Evolutionary conservation across 148 eudicot genomes (phyloP), one percentile per base, ranked within the genome.

Genomic region (Hydrangea macrophylla): DNA sequence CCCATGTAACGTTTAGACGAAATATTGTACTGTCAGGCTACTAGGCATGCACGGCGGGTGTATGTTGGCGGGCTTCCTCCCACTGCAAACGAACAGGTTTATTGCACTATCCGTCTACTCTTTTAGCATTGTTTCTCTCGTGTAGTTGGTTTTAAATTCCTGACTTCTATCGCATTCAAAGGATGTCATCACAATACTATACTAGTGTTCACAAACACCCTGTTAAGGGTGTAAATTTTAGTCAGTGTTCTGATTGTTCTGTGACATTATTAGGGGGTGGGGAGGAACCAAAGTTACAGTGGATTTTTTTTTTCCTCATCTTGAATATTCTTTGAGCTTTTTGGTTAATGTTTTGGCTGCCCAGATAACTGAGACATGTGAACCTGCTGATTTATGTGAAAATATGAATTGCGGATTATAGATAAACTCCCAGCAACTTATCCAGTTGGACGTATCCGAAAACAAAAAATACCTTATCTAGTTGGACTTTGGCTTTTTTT

Each of bases 51-150:
- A 71, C 85, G 99, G 26, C 89, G 97, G 64, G 88, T 94, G 55
- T 94, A 94, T 87, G 99, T 94, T 79, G 99, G 99, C 73, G 99
- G 99, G 32, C 93, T 94, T 48, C 76, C 99, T 48, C 91, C 96
- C 0, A 81, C 88, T 26, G 97, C 99, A 23, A 91, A 89, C 77
- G 99, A 94, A 75, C 97, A 94, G 99, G 99, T 94, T 62, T 56
- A 27, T 56, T 48, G 53, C 44, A 53, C 56, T 20, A 30, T 28
- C 10, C 55, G 1, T 9, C 1, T 44, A 1, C 17, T 6, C 5
- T 26, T 4, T 42, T 24, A 24, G 25, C 65, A 5, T 45, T 45
- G 3, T 45, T 11, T n/a, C n/a, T 59, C 62, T 2, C 5, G 0
- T 24, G 17, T 28, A 23, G 9, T 36, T 13, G 15, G 4, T 32